Evolutionary conservation across 371 early-diverging fungal genomes (phyloP), one percentile per base, ranked within the genome.

Genomic region (Rhizopus sp.): DNA sequence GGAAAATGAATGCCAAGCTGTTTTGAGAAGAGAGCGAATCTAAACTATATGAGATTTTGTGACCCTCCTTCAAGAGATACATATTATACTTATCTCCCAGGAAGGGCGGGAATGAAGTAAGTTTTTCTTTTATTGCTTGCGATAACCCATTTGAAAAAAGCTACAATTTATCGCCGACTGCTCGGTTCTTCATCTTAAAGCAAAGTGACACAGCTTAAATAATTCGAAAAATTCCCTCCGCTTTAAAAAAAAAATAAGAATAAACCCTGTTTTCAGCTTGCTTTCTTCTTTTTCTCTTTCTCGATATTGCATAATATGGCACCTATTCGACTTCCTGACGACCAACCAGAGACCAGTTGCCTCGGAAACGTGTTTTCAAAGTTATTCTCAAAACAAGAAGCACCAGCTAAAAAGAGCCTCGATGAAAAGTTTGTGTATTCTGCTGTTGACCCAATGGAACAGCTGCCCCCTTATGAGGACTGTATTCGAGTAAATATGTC

Each of bases 381-480:
- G 3, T 15, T 42, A 7, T 42, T 42, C n/a, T 23, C 2, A 23
- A 23, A 13, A 13, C 3, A 37, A 37, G 6, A 37, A 37, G 13
- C 38, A 37, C 38, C 38, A 10, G 38, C 7, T 10, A 7, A 37
- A 37, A 7, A 10, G 10, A 37, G 38, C 13, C 13, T 37, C 38
- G 53, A 53, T 45, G 66, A 60, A 32, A 59, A 64, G 42, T 64
- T 59, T 30, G 12, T 57, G 10, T 59, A 59, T 31, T 41, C 55
- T 35, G 40, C 55, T 37, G 39, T 55, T 29, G 38, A 53, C 16
- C 50, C 58, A 23, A 64, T 64, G 64, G 51, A 57, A 16, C 37
- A 57, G 16, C 46, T 65, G 15, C 62, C 66, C 40, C 47, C 54
- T 50, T 66, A 66, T 55, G 54, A 62, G 41, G 66, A 66, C 13